Evolutionary conservation across 129 eudicot species (phyloP).

Genomic region (Apium graveolens): DNA sequence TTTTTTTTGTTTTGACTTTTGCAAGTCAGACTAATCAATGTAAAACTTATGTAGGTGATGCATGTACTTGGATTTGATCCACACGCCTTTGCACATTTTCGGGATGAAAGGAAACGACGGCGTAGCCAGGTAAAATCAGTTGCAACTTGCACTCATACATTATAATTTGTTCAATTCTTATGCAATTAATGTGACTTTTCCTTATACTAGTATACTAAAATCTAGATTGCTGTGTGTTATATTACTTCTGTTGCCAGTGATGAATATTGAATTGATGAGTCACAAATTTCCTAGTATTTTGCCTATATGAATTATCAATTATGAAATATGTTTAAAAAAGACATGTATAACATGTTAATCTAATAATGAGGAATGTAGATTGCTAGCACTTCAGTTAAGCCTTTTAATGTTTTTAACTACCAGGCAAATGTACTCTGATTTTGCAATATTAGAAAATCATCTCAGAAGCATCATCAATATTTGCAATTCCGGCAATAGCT

Average conservation of each 20-base stretch:
- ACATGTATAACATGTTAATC: background rate
- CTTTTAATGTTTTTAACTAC: background rate
- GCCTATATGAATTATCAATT: background rate
- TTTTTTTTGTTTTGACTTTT: background rate
- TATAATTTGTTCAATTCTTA: background rate
- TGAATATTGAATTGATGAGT: background rate
- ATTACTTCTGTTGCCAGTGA: background rate
- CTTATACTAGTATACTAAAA: background rate
- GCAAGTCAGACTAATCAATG: conserved; percentile 1
- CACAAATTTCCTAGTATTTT: background rate
- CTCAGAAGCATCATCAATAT: no score
- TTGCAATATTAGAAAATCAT: background rate
- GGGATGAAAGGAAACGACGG: conserved; percentile 91
- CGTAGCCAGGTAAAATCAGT: conserved; percentile 42
- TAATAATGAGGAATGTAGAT: background rate
- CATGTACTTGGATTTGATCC: conserved; percentile 99
- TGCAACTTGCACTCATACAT: background rate
- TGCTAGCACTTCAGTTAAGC: background rate
- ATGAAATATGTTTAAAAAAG: background rate
- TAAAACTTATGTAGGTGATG: conserved; percentile 53
- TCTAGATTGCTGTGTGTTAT: background rate
- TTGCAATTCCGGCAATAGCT: background rate
- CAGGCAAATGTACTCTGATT: background rate
- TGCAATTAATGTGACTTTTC: background rate
- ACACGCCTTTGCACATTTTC: conserved; percentile 92